Conservation (phyloP, 176 grass and related monocot genomes). For the Oryza meyeriana region DNA sequence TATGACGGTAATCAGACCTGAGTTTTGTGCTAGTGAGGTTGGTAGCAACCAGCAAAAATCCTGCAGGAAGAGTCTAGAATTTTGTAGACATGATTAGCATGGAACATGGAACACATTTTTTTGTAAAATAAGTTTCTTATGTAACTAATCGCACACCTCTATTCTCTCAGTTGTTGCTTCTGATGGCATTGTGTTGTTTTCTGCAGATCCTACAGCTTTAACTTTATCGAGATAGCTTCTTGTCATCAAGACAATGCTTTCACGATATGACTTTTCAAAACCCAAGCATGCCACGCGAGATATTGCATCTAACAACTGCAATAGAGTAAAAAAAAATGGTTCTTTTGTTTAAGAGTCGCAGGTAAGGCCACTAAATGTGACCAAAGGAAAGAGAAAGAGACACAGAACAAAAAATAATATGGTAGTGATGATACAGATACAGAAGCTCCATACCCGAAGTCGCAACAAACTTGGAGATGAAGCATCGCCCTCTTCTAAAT, state of each 20-base stretch:
- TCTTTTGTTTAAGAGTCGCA: constrained; percentile 20
- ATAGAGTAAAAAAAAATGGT: constrained; percentile 21
- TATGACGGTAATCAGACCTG: constrained; percentile 91
- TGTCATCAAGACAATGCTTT: constrained; percentile 99
- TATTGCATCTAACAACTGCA: constrained; percentile 91
- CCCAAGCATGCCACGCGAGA: constrained; percentile 95
- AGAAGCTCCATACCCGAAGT: constrained; percentile 64
- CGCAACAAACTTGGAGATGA: constrained; percentile 84
- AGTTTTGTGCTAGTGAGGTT: constrained; percentile 85
- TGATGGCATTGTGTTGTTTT: constrained; percentile 61
- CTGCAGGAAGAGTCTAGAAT: constrained; percentile 96
- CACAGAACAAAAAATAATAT: constrained; percentile 18
- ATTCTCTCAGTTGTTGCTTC: constrained; percentile 84
- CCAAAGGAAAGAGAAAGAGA: not conserved
- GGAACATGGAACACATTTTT: constrained; percentile 24
- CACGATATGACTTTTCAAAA: constrained; percentile 98
- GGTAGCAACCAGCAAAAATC: constrained; percentile 90
- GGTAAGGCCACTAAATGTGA: constrained; percentile 8
- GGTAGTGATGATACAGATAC: constrained; percentile 30
- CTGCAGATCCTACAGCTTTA: constrained; percentile 67
- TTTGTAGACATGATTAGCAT: constrained; percentile 58
- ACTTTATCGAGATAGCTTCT: constrained; percentile 99
- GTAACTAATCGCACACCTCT: constrained; percentile 52
- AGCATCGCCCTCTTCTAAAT: constrained; percentile 98
- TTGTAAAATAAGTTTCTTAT: constrained; percentile 26